Evolutionary conservation across 257 asterid genomes (phyloP), one percentile per base, ranked within the genome.

Genomic region (Leptodermis oblonga): DNA sequence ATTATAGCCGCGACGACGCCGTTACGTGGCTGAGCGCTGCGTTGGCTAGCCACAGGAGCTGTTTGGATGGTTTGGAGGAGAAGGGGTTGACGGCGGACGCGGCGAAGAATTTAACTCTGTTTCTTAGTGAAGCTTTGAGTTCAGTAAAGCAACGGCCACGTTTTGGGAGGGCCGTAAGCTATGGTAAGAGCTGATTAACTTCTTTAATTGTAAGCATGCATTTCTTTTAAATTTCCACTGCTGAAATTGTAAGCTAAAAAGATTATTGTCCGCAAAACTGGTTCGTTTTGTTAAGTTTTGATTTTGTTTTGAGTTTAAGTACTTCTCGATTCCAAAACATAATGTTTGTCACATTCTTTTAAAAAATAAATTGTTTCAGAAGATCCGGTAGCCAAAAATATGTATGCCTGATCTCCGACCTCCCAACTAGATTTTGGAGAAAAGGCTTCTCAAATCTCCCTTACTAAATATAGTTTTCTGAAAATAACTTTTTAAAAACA

Each of bases 1-100:
- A 64, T 45, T 77, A 51, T 31, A 76, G 82, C 79, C 65, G 41
- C 6, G 86, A 77, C 25, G 95, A 89, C 72, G 88, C 69, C 1
- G 66, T 89, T 68, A 84, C 88, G 23, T 85, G 95, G 96, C 68
- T 89, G 14, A 87, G 95, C 67, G 95, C 90, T n/a, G 87, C 88
- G 36, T 36, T 82, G 83, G 85, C 90, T 17, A 79, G 87, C 79
- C 95, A 89, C 58, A 51, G 34, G 45, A 81, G 88, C 71, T 89
- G 96, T 41, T 62, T 84, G 87, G 90, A 89, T 69, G 96, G 90
- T 20, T 54, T 87, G 78, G 71, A 56, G 1, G 89, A 82, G 46
- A 83, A 36, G 64, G 76, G 83, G n/a, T 64, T 37, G 65, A 1
- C 56, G 7, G 53, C 31, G 36, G 80, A 78, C 66, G 71, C 56